phyloP scores from a whole-genome alignment of 495 filamentous ascomycete species.

The Neurospora sublineolata region DNA sequence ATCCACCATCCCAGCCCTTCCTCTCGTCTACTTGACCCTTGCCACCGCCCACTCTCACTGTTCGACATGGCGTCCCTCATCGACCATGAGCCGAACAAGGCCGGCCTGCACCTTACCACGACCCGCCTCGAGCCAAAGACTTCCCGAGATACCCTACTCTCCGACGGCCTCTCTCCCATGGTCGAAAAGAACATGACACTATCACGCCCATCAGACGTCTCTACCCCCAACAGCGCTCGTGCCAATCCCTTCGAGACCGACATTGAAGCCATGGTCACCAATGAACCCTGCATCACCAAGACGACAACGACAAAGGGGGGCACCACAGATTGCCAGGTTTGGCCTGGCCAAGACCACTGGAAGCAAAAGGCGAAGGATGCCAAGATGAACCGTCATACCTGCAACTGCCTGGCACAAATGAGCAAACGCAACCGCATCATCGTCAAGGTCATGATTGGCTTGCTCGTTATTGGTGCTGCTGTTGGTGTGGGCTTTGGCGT shows the following conservation, averaged over 20 bases:
- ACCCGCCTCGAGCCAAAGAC: slow-evolving; percentile 11
- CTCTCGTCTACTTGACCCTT: not conserved
- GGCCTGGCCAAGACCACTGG: slow-evolving; percentile 42
- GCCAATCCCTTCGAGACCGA: slow-evolving; percentile 37
- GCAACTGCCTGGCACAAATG: slow-evolving; percentile 31
- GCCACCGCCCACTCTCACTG: not conserved
- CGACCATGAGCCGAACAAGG: slow-evolving; percentile 16
- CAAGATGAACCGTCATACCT: slow-evolving; percentile 32
- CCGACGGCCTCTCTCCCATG: slow-evolving; percentile 14
- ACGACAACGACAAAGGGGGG: slow-evolving; percentile 21
- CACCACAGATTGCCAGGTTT: slow-evolving; percentile 32
- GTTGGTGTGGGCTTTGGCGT: slow-evolving; percentile 38
- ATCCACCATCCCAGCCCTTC: not conserved
- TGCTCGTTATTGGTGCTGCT: slow-evolving; percentile 35
- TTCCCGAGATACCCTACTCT: slow-evolving; percentile 18
- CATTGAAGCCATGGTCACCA: slow-evolving; percentile 34
- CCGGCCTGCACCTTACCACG: slow-evolving; percentile 20
- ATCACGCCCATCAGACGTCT: slow-evolving; percentile 22
- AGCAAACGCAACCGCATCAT: slow-evolving; percentile 38
- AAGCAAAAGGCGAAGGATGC: slow-evolving; percentile 35
- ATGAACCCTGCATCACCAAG: slow-evolving; percentile 18
- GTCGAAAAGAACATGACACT: slow-evolving; percentile 17
- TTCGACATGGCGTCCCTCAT: slow-evolving; percentile 18
- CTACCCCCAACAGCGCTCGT: slow-evolving; percentile 25
- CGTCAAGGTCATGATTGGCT: slow-evolving; percentile 29